Percentiles rank a stretch among this genome's conserved stretches.
phyloP scores from a whole-genome alignment of 345 rosid species.

The Moringa oleifera region DNA sequence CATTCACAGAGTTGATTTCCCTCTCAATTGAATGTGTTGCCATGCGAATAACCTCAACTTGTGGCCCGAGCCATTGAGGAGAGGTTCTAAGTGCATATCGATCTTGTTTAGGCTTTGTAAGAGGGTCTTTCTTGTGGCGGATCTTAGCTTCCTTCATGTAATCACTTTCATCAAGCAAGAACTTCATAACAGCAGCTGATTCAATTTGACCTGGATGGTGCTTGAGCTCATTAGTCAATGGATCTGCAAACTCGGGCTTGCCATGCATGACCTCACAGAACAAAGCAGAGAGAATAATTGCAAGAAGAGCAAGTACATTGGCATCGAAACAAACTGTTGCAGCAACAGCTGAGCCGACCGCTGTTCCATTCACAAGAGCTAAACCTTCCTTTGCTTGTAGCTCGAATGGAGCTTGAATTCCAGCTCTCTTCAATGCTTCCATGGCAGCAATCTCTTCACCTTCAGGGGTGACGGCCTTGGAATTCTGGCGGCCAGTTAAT shows the following conservation, averaged over 20 bases:
- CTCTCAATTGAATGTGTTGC: constrained; percentile 67
- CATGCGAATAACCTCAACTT: constrained; percentile 57
- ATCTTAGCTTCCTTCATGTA: constrained; percentile 54
- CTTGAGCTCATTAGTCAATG: constrained; percentile 58
- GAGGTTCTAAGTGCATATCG: constrained; percentile 72
- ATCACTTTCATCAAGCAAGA: constrained; percentile 57
- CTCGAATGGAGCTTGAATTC: constrained; percentile 53
- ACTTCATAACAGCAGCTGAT: constrained; percentile 79
- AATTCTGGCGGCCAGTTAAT: constrained; percentile 55
- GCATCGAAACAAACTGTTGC: constrained; percentile 58
- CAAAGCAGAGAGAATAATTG: constrained; percentile 53
- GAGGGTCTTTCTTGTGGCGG: constrained; percentile 59
- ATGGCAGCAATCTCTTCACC: too few relatives aligned
- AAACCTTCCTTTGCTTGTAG: constrained; percentile 74
- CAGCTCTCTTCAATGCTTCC: constrained; percentile 55
- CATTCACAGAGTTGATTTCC: constrained; percentile 77
- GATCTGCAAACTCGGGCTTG: constrained; percentile 72
- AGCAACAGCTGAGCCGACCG: constrained; percentile 73
- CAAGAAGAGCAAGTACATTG: constrained; percentile 40
- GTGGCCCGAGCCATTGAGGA: constrained; percentile 84
- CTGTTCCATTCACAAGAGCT: constrained; percentile 69
- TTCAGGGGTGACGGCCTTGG: constrained; percentile 43
- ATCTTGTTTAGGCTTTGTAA: constrained; percentile 68
- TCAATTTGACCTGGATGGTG: constrained; percentile 85
- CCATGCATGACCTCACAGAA: constrained; percentile 82